Percentiles rank a stretch among this genome's conserved stretches.
Conservation (phyloP, 495 filamentous ascomycete genomes). For the Aspergillus asperescens region DNA sequence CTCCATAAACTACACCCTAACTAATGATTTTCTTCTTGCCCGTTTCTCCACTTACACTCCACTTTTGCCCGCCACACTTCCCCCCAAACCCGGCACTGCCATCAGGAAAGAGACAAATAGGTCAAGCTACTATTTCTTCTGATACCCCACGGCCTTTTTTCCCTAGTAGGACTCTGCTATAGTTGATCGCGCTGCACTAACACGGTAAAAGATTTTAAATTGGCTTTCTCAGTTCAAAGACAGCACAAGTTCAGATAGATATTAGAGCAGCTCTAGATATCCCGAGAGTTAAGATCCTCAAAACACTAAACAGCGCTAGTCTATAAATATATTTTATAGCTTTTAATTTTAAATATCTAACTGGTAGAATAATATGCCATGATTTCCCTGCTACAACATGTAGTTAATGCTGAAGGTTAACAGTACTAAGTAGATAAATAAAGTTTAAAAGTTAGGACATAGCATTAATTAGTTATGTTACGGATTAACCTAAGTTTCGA, state of each 20-base stretch:
- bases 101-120: constrained; percentile 8
- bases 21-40: neutral
- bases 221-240: neutral
- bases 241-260: neutral
- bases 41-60: constrained; percentile 1
- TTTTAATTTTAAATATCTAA: constrained; percentile 5
- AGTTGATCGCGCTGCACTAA: constrained; percentile 4
- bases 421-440: constrained; percentile 6
- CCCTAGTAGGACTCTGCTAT: constrained; percentile 6
- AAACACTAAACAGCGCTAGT: constrained; percentile 2
- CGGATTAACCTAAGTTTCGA: too few relatives aligned
- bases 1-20: constrained; percentile 6
- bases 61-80: constrained; percentile 10
- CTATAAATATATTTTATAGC: constrained; percentile 3
- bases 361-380: constrained; percentile 7
- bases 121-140: constrained; percentile 6
- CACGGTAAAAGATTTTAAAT: constrained; percentile 1
- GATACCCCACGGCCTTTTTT: neutral
- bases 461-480: constrained; percentile 7
- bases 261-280: constrained; percentile 3
- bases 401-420: constrained; percentile 6
- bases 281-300: neutral
- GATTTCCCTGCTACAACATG: constrained; percentile 1
- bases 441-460: constrained; percentile 3
- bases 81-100: neutral